These are phyloP conservation scores for Gossypium lobatum DNA, from an alignment of 441 rosid genomes.

Conservation along the genomic window DNA sequence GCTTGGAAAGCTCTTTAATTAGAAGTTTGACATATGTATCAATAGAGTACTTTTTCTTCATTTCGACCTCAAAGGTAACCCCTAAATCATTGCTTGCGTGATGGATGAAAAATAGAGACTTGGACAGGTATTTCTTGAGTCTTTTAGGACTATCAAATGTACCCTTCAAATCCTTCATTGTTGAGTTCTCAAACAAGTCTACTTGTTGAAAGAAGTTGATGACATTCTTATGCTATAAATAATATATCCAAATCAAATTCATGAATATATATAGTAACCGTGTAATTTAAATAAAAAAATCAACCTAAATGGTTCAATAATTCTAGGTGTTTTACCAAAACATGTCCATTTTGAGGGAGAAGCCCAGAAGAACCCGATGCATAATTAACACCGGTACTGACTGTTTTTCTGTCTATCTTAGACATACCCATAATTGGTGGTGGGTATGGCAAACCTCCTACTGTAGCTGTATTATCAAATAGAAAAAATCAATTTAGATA, in stretches of 20 bases:
- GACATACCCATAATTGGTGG: constrained; percentile 7
- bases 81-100: background rate
- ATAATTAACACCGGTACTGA: constrained; percentile 11
- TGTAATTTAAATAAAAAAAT: too few species aligned
- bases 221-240: background rate
- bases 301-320: background rate
- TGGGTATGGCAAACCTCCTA: constrained; percentile 17
- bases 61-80: background rate
- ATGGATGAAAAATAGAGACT: background rate
- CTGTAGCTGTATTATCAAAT: constrained; percentile 8
- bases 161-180: background rate
- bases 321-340: background rate
- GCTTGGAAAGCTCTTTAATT: background rate
- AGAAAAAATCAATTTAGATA: background rate
- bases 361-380: constrained; percentile 15
- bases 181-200: constrained; percentile 1
- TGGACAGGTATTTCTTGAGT: background rate
- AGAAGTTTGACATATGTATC: background rate
- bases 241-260: too few species aligned
- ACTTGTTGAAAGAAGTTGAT: background rate
- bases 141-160: background rate
- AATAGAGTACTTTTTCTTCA: background rate
- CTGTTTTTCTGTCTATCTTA: background rate
- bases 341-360: constrained; percentile 4
- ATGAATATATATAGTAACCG: too few species aligned